Percentiles rank a stretch among this genome's conserved stretches.
These are phyloP conservation scores for Vicia sativa DNA, from an alignment of 306 rosid species.

Conservation along the genomic window DNA sequence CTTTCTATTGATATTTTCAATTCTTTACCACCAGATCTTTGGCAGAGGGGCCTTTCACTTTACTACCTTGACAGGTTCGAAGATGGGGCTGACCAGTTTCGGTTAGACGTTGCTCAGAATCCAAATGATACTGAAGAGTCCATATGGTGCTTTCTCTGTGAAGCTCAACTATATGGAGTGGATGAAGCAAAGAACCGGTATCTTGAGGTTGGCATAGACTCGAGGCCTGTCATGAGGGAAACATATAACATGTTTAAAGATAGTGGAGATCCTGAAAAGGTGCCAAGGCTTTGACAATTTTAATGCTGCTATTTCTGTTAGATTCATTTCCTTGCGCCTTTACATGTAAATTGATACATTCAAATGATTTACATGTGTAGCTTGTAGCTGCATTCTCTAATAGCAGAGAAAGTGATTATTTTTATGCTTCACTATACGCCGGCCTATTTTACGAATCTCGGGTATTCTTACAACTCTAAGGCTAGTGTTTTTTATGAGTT, in stretches of 20 bases:
- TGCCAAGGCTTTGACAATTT: constrained; percentile 27
- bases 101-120: constrained; percentile 89
- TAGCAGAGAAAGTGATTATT: constrained; percentile 61
- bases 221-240: constrained; percentile 81
- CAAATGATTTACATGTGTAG: constrained; percentile 50
- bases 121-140: constrained; percentile 96
- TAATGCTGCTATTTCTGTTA: constrained; percentile 9
- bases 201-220: constrained; percentile 87
- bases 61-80: constrained; percentile 85
- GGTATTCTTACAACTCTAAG: constrained; percentile 53
- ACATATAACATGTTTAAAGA: constrained; percentile 81
- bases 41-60: constrained; percentile 94
- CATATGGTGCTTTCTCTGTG: constrained; percentile 93
- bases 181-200: constrained; percentile 74
- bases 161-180: constrained; percentile 82
- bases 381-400: constrained; percentile 77
- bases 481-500: background rate
- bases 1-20: constrained; percentile 29
- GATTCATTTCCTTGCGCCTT: constrained; percentile 21
- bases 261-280: constrained; percentile 91
- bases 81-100: constrained; percentile 94
- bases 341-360: constrained; percentile 38
- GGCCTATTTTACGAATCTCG: constrained; percentile 85
- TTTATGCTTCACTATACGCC: constrained; percentile 81
- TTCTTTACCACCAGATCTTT: constrained; percentile 70